Conservation (phyloP, 2,329 filamentous ascomycete species). For the Aspergillus sp. region DNA sequence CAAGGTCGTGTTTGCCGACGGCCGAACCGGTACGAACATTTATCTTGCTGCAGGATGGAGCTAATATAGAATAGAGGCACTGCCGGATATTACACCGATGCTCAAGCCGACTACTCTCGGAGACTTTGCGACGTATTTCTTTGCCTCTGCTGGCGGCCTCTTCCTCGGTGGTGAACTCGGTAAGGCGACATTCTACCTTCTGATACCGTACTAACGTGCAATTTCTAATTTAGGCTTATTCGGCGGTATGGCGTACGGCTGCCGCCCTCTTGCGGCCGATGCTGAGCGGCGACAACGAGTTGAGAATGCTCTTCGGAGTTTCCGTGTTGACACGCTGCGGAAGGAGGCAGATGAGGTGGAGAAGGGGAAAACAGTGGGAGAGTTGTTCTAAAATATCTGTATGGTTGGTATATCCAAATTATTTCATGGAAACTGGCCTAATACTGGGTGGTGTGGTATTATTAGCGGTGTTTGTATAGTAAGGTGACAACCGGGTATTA, state of each 20-base stretch:
- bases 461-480: too few relatives aligned
- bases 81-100: slow-evolving; percentile 61
- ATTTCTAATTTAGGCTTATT: slow-evolving; percentile 49
- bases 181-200: slow-evolving; percentile 6
- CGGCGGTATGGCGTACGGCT: slow-evolving; percentile 56
- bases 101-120: slow-evolving; percentile 59
- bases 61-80: slow-evolving; percentile 45
- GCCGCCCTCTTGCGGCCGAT: slow-evolving; percentile 54
- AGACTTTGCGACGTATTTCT: slow-evolving; percentile 62
- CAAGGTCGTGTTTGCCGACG: slow-evolving; percentile 62
- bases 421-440: too few relatives aligned
- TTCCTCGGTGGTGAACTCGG: slow-evolving; percentile 63
- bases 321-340: slow-evolving; percentile 63
- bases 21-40: slow-evolving; percentile 52
- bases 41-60: neutral
- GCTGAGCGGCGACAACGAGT: slow-evolving; percentile 57
- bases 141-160: slow-evolving; percentile 62
- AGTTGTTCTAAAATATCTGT: slow-evolving; percentile 23
- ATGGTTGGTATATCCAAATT: neutral
- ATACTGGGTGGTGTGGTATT: too few relatives aligned
- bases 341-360: slow-evolving; percentile 60
- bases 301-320: slow-evolving; percentile 62
- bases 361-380: slow-evolving; percentile 29
- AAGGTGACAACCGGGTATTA: too few relatives aligned
- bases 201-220: neutral